Percentiles rank a stretch among this genome's conserved stretches.
phyloP scores from a whole-genome alignment of 1,139 yeast species.

The Yamadazyma buinensis region DNA sequence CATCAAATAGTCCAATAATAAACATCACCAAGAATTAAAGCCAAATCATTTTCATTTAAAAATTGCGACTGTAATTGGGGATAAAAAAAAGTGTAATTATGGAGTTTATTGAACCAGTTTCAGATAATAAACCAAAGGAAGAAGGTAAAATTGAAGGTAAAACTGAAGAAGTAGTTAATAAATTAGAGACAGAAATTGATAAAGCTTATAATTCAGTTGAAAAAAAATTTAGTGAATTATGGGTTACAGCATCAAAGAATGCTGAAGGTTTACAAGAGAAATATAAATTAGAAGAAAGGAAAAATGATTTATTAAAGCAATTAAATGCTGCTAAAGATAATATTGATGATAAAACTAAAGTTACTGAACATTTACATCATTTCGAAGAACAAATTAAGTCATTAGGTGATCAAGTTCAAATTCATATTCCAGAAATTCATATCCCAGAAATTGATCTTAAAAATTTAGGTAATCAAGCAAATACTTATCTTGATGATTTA shows the following conservation, averaged over 20 bases:
- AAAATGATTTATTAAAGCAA: constrained; percentile 31
- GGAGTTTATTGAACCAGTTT: constrained; percentile 33
- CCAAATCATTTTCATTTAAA: no score
- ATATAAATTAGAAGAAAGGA: constrained; percentile 40
- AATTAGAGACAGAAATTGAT: constrained; percentile 52
- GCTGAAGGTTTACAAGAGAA: constrained; percentile 32
- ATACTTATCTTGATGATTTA: constrained; percentile 56
- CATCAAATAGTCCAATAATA: no score
- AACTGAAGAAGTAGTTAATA: constrained; percentile 47
- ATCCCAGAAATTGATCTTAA: constrained; percentile 18
- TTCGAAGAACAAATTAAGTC: constrained; percentile 32
- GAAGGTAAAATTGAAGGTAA: constrained; percentile 36
- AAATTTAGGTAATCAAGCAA: constrained; percentile 40
- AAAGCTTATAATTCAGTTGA: constrained; percentile 46
- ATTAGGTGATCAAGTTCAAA: constrained; percentile 12
- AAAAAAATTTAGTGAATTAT: constrained; percentile 34
- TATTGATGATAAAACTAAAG: constrained; percentile 22
- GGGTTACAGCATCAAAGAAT: constrained; percentile 33
- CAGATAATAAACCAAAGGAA: constrained; percentile 7
- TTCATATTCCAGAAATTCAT: no score
- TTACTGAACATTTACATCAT: constrained; percentile 23
- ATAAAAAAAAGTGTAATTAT: no score
- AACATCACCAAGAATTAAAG: no score
- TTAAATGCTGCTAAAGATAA: constrained; percentile 29
- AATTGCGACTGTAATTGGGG: no score